Percentiles rank a stretch among this genome's conserved stretches.
Conservation (phyloP, 2,329 filamentous ascomycete genomes). For the Phialocephala subalpina region DNA sequence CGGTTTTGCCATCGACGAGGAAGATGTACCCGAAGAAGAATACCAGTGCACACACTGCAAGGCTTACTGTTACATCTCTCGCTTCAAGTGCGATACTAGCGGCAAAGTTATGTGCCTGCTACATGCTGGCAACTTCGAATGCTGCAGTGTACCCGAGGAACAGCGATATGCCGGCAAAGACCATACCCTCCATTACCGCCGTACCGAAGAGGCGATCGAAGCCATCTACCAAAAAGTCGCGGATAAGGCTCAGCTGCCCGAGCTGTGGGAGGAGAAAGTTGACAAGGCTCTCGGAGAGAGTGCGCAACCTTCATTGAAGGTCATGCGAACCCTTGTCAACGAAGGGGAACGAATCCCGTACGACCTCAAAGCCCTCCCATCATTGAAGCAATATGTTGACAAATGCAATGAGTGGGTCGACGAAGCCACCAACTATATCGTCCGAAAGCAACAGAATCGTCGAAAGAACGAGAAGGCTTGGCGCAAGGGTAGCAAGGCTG, state of each 20-base stretch:
- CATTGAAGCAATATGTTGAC: constrained; percentile 89
- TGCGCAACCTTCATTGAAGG: constrained; percentile 84
- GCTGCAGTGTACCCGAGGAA: constrained; percentile 74
- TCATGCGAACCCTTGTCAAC: constrained; percentile 81
- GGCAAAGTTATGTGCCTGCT: constrained; percentile 84
- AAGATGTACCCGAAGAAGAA: constrained; percentile 87
- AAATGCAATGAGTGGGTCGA: constrained; percentile 98
- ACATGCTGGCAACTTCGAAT: constrained; percentile 82
- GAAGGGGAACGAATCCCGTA: constrained; percentile 98
- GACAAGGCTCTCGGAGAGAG: constrained; percentile 85
- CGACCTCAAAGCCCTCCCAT: constrained; percentile 81
- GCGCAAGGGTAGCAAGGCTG: constrained; percentile 77
- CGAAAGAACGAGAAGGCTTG: constrained; percentile 92
- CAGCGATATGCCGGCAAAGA: constrained; percentile 74
- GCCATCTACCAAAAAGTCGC: constrained; percentile 76
- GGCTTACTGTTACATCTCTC: constrained; percentile 87
- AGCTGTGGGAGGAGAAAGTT: constrained; percentile 90
- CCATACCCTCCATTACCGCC: constrained; percentile 81
- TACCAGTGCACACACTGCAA: constrained; percentile 95
- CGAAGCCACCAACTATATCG: constrained; percentile 94
- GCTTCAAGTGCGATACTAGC: constrained; percentile 84
- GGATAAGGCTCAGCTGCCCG: constrained; percentile 86
- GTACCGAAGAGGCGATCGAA: constrained; percentile 74
- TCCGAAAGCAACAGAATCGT: constrained; percentile 95
- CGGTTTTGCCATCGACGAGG: constrained; percentile 70